A percentile compares a stretch with the other conserved stretches of the same genome.
Conservation (phyloP, 495 filamentous ascomycete species). For the Aspergillus coremiiformis region DNA sequence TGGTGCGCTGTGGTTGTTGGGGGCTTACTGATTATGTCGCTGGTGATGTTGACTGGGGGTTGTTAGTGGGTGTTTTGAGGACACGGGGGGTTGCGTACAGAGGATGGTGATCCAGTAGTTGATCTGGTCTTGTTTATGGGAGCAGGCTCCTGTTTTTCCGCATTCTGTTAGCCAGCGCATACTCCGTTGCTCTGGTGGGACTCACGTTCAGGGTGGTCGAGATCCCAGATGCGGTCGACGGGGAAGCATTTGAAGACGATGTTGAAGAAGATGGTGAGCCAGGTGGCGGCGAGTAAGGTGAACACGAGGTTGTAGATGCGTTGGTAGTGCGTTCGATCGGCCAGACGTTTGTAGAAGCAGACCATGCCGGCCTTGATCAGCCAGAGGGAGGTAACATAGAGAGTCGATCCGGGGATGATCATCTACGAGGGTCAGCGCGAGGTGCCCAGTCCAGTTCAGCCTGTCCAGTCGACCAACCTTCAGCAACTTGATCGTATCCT, state of each 20-base stretch:
- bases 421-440: slow-evolving; percentile 6
- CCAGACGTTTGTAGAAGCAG: slow-evolving; percentile 21
- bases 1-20: not conserved
- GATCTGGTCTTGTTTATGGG: slow-evolving; percentile 8
- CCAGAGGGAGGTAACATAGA: slow-evolving; percentile 21
- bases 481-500: slow-evolving; percentile 15
- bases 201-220: slow-evolving; percentile 10
- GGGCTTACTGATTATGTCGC: slow-evolving; percentile 16
- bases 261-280: slow-evolving; percentile 19
- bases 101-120: slow-evolving; percentile 22
- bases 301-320: slow-evolving; percentile 19
- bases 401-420: slow-evolving; percentile 22
- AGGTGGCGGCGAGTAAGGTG: slow-evolving; percentile 15
- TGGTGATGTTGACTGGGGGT: slow-evolving; percentile 20
- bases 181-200: not conserved
- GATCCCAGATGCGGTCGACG: slow-evolving; percentile 11
- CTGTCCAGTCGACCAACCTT: too few species aligned
- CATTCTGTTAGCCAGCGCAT: not conserved
- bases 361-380: slow-evolving; percentile 20
- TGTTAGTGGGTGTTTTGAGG: not conserved
- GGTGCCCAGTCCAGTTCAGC: too few species aligned
- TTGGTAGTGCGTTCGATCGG: slow-evolving; percentile 19
- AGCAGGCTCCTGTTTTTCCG: slow-evolving; percentile 15
- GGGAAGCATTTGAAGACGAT: slow-evolving; percentile 22
- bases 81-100: too few species aligned